A percentile compares a stretch with the other conserved stretches of the same genome.
Evolutionary conservation across 192 early-diverging fungal species (phyloP).

Genomic region (Linnemannia hyalina): DNA sequence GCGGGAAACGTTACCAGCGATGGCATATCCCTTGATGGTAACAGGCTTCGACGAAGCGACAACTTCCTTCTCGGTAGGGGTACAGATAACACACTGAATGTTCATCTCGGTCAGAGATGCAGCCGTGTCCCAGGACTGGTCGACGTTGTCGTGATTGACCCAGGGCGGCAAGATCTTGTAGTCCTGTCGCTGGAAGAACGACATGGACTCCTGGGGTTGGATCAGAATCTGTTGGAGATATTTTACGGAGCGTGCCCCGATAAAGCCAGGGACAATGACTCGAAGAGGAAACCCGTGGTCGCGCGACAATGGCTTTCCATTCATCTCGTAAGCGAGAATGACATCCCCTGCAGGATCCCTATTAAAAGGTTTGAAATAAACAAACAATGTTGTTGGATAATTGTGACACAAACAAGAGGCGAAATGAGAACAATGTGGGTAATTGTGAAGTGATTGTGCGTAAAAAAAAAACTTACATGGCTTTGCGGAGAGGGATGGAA

Average conservation of each 20-base stretch:
- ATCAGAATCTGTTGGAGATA: conserved; percentile 80
- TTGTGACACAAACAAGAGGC: not conserved
- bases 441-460: not conserved
- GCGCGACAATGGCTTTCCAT: conserved; percentile 73
- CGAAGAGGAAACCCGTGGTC: conserved; percentile 91
- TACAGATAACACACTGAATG: conserved; percentile 82
- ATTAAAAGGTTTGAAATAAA: not conserved
- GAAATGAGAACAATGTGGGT: not conserved
- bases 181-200: conserved; percentile 82
- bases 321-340: conserved; percentile 83
- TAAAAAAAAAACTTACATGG: conserved; percentile 55
- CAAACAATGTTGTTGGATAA: not conserved
- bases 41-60: conserved; percentile 38
- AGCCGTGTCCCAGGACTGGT: conserved; percentile 67
- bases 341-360: conserved; percentile 72
- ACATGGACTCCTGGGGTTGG: conserved; percentile 70
- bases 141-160: conserved; percentile 53
- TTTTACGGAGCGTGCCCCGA: conserved; percentile 91
- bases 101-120: conserved; percentile 76
- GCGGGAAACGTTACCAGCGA: conserved; percentile 50
- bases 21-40: conserved; percentile 79
- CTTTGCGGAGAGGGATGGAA: conserved; percentile 74
- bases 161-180: conserved; percentile 87
- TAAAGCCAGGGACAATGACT: conserved; percentile 88
- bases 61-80: conserved; percentile 68